phyloP scores from a whole-genome alignment of 2,329 filamentous ascomycete genomes.

The Diaporthe helianthi region DNA sequence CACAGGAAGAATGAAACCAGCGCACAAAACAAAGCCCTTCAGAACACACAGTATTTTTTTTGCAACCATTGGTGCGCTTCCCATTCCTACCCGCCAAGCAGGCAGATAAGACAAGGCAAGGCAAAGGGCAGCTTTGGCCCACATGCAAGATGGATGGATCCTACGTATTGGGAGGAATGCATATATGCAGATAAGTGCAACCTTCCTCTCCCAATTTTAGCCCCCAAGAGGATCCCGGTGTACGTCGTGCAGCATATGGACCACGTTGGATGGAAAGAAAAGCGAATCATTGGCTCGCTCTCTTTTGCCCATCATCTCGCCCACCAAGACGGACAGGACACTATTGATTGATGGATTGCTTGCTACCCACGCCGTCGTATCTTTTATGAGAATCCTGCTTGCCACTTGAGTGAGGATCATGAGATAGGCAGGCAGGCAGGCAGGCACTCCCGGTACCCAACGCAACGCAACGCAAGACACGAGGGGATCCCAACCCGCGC shows the following conservation, averaged over 20 bases:
- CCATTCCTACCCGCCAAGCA: conserved; percentile 11
- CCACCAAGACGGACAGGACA: not conserved
- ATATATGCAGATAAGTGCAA: not conserved
- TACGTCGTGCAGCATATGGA: conserved; percentile 16
- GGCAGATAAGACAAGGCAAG: not conserved
- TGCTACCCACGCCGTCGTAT: not conserved
- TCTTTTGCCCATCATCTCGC: not conserved
- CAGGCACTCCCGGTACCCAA: not conserved
- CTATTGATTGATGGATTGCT: not conserved
- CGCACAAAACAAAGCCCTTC: not conserved
- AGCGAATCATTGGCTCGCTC: not conserved
- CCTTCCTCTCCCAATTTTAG: not conserved
- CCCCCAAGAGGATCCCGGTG: not conserved
- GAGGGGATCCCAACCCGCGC: not conserved
- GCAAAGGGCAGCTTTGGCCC: not conserved
- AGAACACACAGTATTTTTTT: not conserved
- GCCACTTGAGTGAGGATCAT: not conserved
- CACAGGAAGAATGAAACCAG: not conserved
- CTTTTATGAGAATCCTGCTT: not conserved
- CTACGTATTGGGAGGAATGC: not conserved
- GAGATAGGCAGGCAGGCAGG: not conserved
- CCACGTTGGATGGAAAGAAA: not conserved
- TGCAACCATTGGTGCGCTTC: not conserved
- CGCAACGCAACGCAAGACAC: not conserved
- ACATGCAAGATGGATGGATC: conserved; percentile 7